Conservation (phyloP, 2,329 filamentous ascomycete species). For the Colletotrichum graminicola region DNA sequence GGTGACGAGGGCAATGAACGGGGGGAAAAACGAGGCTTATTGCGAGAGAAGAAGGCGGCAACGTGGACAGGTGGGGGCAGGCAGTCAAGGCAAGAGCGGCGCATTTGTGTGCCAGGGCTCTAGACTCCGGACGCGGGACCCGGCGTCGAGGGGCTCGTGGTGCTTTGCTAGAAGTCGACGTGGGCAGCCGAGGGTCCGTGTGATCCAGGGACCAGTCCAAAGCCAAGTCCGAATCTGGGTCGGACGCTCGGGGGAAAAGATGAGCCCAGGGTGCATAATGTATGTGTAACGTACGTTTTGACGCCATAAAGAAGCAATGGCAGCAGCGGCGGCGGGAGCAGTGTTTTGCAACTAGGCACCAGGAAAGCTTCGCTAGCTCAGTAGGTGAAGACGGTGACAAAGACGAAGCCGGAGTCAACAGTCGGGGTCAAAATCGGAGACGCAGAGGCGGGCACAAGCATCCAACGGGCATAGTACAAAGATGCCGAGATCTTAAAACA, state of each 20-base stretch:
- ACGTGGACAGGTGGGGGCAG: conserved; percentile 3
- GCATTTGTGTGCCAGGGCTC: conserved; percentile 35
- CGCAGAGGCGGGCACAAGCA: conserved; percentile 31
- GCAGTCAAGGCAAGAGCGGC: conserved; percentile 21
- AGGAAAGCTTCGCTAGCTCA: conserved; percentile 12
- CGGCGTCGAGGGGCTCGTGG: conserved; percentile 14
- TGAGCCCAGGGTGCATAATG: conserved; percentile 24
- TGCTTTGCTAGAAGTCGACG: conserved; percentile 12
- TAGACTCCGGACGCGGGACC: conserved; percentile 25
- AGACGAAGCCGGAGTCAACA: background rate
- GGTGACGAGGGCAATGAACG: background rate
- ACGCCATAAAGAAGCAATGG: conserved; percentile 43
- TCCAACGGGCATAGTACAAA: conserved; percentile 39
- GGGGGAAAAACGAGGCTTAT: conserved; percentile 15
- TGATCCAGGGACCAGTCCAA: conserved; percentile 15
- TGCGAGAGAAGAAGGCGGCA: conserved; percentile 19
- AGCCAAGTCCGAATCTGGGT: background rate
- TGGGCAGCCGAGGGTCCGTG: conserved; percentile 37
- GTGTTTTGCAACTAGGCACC: conserved; percentile 26
- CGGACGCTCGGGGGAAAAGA: conserved; percentile 28
- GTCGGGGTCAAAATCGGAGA: background rate
- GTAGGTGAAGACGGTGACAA: conserved; percentile 14
- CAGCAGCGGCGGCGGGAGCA: conserved; percentile 15
- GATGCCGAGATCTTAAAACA: conserved; percentile 6
- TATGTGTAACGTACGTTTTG: conserved; percentile 42